phyloP scores from a whole-genome alignment of 1,139 yeast genomes.

The Blastobotrys proliferans region DNA sequence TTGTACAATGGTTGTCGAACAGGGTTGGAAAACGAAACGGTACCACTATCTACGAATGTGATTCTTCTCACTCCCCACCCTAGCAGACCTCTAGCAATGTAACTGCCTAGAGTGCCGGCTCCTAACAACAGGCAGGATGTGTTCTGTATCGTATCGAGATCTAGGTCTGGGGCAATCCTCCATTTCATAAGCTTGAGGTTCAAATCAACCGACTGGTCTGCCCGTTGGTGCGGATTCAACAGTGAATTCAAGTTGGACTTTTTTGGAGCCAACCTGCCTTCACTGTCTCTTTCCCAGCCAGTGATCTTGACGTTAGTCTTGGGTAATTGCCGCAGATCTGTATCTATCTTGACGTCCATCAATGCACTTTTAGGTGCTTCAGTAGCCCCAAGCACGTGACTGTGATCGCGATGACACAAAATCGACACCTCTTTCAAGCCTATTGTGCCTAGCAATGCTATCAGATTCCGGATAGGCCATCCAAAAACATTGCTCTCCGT shows the following conservation, averaged over 20 bases:
- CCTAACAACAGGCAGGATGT: constrained; percentile 78
- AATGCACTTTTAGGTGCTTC: constrained; percentile 25
- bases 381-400: constrained; percentile 12
- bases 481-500: constrained; percentile 52
- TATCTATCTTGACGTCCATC: constrained; percentile 23
- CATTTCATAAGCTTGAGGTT: constrained; percentile 93
- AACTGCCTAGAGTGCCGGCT: constrained; percentile 93
- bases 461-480: constrained; percentile 60
- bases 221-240: constrained; percentile 73
- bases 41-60: constrained; percentile 86
- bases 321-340: neutral
- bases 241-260: constrained; percentile 75
- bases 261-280: constrained; percentile 75
- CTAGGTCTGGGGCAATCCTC: constrained; percentile 82
- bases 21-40: constrained; percentile 87
- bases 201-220: constrained; percentile 87
- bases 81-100: constrained; percentile 75
- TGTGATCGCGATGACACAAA: constrained; percentile 30
- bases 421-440: constrained; percentile 43
- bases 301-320: constrained; percentile 38
- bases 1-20: constrained; percentile 86
- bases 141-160: constrained; percentile 57
- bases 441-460: constrained; percentile 47
- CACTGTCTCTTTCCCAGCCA: constrained; percentile 87
- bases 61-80: constrained; percentile 93